Evolutionary conservation across 2,329 filamentous ascomycete species (phyloP), one percentile per base, ranked within the genome.

Genomic region (Monosporascus cannonballus): DNA sequence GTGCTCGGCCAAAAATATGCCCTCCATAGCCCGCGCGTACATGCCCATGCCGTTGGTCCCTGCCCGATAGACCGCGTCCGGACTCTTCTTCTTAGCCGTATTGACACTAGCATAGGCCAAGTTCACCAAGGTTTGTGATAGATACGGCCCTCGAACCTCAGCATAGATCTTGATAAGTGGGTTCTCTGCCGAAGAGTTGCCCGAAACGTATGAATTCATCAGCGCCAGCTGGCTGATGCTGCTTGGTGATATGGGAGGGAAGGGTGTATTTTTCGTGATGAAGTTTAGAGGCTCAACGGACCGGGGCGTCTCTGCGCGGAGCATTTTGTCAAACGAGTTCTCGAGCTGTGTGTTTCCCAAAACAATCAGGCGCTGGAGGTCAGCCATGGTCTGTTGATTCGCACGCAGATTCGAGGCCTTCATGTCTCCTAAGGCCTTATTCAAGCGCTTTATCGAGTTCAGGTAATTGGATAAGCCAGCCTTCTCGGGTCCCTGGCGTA

Each of bases 21-120:
- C 89, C 67, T 96, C 90, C 72, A 99, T 84, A 0, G 87, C 89
- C 63, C 87, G 85, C 0, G 90, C 88, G 67, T 99, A 99, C 37
- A 87, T 90, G 3, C 87, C 86, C 54, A 99, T 95, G 4, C 91
- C 93, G 69, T 94, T 97, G 22, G 89, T 94, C 15, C 92, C 93
- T 54, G 89, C 81, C 54, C 86, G 85, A 69, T 99, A 99, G 9
- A 95, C 82, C 3, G 89, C 89, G 67, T 93, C 90, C 1, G 86
- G 79, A 51, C 85, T 85, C 71, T 89, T 90, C 69, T 90, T 88
- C 69, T 90, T 92, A 22, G 88, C 79, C 48, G 91, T 86, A 75
- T 90, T 86, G 67, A 95, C 76, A 34, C 91, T 95, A 17, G 93
- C 93, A 41, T 89, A 85, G 3, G 94, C 89, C 46, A 97, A 77